A percentile compares a stretch with the other conserved stretches of the same genome.
Conservation (phyloP, 2,329 filamentous ascomycete genomes). For the Fusarium falciforme region DNA sequence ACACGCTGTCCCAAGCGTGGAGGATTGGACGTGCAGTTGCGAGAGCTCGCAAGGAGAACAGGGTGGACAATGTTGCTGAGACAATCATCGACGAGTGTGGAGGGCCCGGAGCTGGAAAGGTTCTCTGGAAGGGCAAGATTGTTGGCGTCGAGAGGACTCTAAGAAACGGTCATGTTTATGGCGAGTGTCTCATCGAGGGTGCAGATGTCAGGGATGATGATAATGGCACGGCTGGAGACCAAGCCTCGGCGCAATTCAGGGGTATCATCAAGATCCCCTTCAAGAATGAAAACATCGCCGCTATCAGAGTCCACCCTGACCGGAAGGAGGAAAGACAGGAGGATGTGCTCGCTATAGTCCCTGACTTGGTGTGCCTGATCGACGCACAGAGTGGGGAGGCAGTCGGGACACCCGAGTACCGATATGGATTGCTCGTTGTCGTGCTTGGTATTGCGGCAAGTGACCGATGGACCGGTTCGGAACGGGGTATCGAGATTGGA, state of each 20-base stretch:
- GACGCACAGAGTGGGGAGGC: constrained; percentile 68
- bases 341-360: constrained; percentile 63
- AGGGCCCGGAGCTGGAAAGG: constrained; percentile 62
- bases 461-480: constrained; percentile 58
- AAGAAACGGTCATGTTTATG: constrained; percentile 68
- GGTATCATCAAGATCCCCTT: constrained; percentile 73
- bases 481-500: constrained; percentile 61
- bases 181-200: constrained; percentile 67
- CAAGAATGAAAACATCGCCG: constrained; percentile 81
- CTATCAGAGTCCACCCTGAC: constrained; percentile 51
- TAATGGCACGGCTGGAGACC: constrained; percentile 1
- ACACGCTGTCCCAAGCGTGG: constrained; percentile 66
- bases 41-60: constrained; percentile 60
- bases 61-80: constrained; percentile 65
- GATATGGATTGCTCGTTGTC: constrained; percentile 63
- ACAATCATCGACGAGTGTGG: constrained; percentile 69
- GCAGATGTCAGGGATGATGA: constrained; percentile 53
- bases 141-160: constrained; percentile 67
- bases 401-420: constrained; percentile 67
- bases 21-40: constrained; percentile 71
- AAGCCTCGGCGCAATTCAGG: constrained; percentile 43
- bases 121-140: constrained; percentile 74
- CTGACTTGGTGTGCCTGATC: constrained; percentile 67
- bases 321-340: constrained; percentile 53
- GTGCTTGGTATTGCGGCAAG: constrained; percentile 60